Base-by-base conservation (phyloP, 768 basidiomycete genomes). In the Boletus rubropictus region DNA sequence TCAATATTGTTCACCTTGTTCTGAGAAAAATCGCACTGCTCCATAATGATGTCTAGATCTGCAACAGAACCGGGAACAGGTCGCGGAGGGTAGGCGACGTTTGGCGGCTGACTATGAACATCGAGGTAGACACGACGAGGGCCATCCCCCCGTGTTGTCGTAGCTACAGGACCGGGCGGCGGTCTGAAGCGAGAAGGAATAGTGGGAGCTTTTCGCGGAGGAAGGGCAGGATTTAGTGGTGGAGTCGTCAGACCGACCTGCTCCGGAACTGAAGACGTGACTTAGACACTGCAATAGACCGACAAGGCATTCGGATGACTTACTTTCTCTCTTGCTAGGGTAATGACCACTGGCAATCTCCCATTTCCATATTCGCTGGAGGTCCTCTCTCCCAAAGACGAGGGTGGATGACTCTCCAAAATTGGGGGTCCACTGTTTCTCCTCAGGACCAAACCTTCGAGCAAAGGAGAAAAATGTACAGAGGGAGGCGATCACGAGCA, bases 351-450 rank as follows among this genome's bases (percentile, higher is more conserved):
- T 89, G 27, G 81, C 72, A 47, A 98, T 78, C 69, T 99, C 95
- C 93, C 93, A 98, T 50, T 83, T 74, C 94, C 94, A 98, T 66
- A 99, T 89, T 47, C 84, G 76, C 59, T 86, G 88, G 34, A 96
- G 63, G 60, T 97, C 92, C 48, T 86, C 81, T 39, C 83, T 74
- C 47, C 74, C 73, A 59, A 79, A 91, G 29, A 92, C 79, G 24
- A 92, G 75, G 8, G 89, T 89, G 21, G 85, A 72, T 14, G 81
- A 73, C 38, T 84, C 81, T 33, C 73, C 73, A 39, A 80, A 74
- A 15, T 75, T 72, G 31, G 75, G 68, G 11, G 82, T 75, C 83
- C 84, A 86, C 48, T 76, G 74, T 55, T 79, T 82, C 42, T 78
- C 77, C 48, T 76, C 71, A 1, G 79, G 72, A 21, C 76, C 78